Evolutionary conservation across 2,329 filamentous ascomycete species (phyloP).

Genomic region (Monosporascus ibericus): DNA sequence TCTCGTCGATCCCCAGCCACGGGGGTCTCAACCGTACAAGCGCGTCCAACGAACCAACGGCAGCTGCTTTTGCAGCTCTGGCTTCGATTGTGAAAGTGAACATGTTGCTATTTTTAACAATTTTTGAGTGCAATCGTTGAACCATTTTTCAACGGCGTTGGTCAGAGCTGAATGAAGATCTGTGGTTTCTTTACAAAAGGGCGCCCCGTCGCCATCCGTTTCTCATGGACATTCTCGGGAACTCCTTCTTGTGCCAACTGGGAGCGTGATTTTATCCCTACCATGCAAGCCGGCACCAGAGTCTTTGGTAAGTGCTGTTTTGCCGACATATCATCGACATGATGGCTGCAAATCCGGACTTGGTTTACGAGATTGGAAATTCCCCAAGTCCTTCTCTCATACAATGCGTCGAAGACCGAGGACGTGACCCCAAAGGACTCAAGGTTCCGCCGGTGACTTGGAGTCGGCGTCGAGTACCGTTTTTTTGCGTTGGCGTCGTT

Average conservation of each 20-base stretch:
- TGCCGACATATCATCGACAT: background rate
- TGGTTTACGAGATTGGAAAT: slow-evolving; percentile 2
- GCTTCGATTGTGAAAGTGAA: background rate
- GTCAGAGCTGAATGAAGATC: background rate
- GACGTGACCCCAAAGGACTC: slow-evolving; percentile 12
- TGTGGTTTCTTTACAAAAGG: background rate
- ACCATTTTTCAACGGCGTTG: background rate
- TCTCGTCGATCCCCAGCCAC: too few species aligned
- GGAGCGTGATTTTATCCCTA: background rate
- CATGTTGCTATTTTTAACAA: slow-evolving; percentile 12
- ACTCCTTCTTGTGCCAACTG: background rate
- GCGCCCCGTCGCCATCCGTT: background rate
- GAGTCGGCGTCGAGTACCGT: slow-evolving; percentile 17
- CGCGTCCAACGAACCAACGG: background rate
- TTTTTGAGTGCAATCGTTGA: background rate
- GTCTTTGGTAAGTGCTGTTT: background rate
- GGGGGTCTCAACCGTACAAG: too few species aligned
- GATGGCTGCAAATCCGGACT: background rate
- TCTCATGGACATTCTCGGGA: background rate
- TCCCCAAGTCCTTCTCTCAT: slow-evolving; percentile 10
- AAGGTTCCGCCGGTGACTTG: slow-evolving; percentile 11
- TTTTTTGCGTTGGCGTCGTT: slow-evolving; percentile 12
- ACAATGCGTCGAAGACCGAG: slow-evolving; percentile 24
- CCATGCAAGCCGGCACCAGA: background rate
- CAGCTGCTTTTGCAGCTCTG: background rate